These are phyloP conservation scores for Lipomyces lipofer DNA, from an alignment of 805 yeast genomes.

Conservation along the genomic window DNA sequence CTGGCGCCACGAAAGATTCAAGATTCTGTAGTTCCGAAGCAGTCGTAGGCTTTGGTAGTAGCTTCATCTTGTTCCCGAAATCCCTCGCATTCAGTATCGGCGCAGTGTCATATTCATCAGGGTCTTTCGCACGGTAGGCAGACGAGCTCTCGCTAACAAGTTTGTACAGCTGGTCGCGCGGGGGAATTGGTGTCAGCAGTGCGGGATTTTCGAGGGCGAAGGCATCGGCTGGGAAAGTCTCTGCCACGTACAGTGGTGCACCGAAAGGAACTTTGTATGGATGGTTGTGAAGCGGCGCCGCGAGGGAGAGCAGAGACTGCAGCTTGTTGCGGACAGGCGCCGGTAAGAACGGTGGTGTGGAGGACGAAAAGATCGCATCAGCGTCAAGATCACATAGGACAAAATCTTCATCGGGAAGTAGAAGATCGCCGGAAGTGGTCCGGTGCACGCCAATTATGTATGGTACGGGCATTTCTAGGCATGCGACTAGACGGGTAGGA, in stretches of 20 bases:
- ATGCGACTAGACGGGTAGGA: constrained; percentile 23
- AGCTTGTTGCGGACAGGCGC: constrained; percentile 19
- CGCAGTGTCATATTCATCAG: not conserved
- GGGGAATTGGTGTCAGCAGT: constrained; percentile 4
- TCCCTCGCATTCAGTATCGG: constrained; percentile 10
- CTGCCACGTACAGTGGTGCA: constrained; percentile 18
- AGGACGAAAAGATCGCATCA: constrained; percentile 4
- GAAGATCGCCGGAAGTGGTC: not conserved
- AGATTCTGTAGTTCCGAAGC: not conserved
- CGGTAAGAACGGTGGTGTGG: constrained; percentile 22
- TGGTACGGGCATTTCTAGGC: constrained; percentile 32
- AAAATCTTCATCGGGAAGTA: constrained; percentile 19
- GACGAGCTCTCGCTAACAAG: constrained; percentile 13
- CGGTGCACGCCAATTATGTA: constrained; percentile 30
- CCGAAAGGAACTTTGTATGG: constrained; percentile 19
- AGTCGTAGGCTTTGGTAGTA: no score
- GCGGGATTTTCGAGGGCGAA: constrained; percentile 8
- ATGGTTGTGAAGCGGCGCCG: constrained; percentile 24
- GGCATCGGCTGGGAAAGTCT: constrained; percentile 24
- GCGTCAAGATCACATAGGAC: constrained; percentile 30
- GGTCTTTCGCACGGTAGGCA: constrained; percentile 5
- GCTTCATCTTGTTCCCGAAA: not conserved
- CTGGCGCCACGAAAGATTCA: not conserved
- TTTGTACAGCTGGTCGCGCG: constrained; percentile 1
- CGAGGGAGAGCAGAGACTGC: constrained; percentile 5